phyloP scores from a whole-genome alignment of 2,329 filamentous ascomycete species.

The Camptophora hylomeconis region DNA sequence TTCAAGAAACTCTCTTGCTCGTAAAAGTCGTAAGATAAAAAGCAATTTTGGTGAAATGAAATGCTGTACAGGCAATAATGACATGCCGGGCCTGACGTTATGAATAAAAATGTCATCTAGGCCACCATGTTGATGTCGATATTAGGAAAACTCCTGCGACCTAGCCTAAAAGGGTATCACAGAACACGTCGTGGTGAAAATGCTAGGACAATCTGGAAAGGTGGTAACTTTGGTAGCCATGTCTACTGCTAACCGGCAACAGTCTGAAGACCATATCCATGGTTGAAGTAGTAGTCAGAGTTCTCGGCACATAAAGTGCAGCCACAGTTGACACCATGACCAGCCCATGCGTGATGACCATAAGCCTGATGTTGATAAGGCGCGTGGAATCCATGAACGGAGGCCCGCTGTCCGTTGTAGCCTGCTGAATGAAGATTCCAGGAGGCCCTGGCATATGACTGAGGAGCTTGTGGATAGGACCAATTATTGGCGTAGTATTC shows the following conservation, averaged over 20 bases:
- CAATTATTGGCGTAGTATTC: constrained; percentile 33
- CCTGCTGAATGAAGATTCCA: constrained; percentile 13
- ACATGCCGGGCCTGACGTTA: too few relatives aligned
- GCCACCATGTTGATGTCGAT: too few relatives aligned
- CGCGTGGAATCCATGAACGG: constrained; percentile 9
- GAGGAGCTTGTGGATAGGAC: constrained; percentile 29
- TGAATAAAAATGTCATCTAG: too few relatives aligned
- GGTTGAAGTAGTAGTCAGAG: constrained; percentile 35
- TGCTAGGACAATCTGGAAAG: too few relatives aligned
- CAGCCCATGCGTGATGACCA: constrained; percentile 34
- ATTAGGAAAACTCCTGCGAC: too few relatives aligned
- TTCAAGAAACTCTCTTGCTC: not conserved
- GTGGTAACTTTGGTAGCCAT: constrained; percentile 2
- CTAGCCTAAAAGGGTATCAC: too few relatives aligned
- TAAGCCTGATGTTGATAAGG: constrained; percentile 25
- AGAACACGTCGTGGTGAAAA: too few relatives aligned
- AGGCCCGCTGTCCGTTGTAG: constrained; percentile 11
- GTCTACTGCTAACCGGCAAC: constrained; percentile 12
- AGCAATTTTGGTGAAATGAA: too few relatives aligned
- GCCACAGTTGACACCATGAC: constrained; percentile 33
- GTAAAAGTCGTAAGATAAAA: constrained; percentile 1
- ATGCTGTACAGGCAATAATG: too few relatives aligned
- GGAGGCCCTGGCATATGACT: constrained; percentile 22
- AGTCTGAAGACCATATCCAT: constrained; percentile 16
- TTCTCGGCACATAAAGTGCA: constrained; percentile 36